Percentiles rank a stretch among this genome's conserved stretches.
phyloP scores from a whole-genome alignment of 2,329 filamentous ascomycete genomes.

The Penicillium sp. region DNA sequence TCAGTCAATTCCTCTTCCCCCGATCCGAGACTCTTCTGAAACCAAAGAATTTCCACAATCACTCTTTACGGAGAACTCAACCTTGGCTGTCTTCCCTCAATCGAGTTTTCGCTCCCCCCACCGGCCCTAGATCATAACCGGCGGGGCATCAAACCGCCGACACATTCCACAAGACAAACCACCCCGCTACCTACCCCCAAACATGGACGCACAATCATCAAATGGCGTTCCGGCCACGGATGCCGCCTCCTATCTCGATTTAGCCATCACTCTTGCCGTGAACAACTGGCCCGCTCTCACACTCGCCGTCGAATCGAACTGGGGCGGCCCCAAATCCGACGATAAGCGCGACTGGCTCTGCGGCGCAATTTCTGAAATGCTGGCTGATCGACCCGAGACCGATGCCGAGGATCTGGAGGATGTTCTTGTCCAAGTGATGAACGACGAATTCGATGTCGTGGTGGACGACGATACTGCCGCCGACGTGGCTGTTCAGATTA shows the following conservation, averaged over 20 bases:
- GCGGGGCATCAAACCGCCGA: constrained; percentile 17
- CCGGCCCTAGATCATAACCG: constrained; percentile 1
- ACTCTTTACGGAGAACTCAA: background rate
- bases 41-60: background rate
- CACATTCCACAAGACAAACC: constrained; percentile 4
- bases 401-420: constrained; percentile 81
- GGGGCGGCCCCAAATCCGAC: constrained; percentile 79
- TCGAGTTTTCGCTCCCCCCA: background rate
- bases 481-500: constrained; percentile 72
- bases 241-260: constrained; percentile 74
- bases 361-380: constrained; percentile 81
- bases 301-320: constrained; percentile 82
- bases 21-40: background rate
- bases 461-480: constrained; percentile 87
- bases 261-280: constrained; percentile 81
- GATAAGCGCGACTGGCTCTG: constrained; percentile 98
- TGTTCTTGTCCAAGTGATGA: constrained; percentile 85
- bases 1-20: background rate
- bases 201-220: constrained; percentile 28
- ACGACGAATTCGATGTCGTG: constrained; percentile 92
- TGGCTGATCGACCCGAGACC: constrained; percentile 64
- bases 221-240: constrained; percentile 47
- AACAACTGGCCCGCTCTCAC: constrained; percentile 87
- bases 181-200: constrained; percentile 7
- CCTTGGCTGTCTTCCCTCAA: background rate